Conservation (phyloP, 2,329 filamentous ascomycete species). For the Beauveria caledonica region DNA sequence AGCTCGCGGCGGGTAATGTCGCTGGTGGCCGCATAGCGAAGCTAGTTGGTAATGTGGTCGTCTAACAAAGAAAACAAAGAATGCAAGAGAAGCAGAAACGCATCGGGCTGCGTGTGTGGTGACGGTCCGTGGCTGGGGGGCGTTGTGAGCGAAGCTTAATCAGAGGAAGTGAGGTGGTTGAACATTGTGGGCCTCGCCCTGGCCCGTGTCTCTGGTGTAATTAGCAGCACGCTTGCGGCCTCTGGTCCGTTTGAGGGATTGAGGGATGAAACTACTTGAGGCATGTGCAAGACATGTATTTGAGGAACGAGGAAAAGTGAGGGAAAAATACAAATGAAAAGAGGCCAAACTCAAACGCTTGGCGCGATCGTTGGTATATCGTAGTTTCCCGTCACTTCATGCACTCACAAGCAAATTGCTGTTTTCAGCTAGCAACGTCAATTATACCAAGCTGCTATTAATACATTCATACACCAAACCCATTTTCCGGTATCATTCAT, state of each 20-base stretch:
- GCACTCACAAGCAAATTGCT: no score
- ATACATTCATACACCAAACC: neutral
- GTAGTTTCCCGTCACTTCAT: no score
- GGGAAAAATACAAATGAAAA: no score
- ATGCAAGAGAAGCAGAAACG: neutral
- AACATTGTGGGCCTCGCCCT: slow-evolving; percentile 5
- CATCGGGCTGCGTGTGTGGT: neutral
- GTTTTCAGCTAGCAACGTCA: neutral
- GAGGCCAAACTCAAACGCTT: neutral
- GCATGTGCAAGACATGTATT: neutral
- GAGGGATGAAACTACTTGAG: neutral
- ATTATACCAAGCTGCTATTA: neutral
- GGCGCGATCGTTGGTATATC: no score
- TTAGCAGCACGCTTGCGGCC: neutral
- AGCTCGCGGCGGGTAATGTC: neutral
- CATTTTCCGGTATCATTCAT: neutral
- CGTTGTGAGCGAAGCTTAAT: neutral
- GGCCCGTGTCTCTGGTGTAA: slow-evolving; percentile 1
- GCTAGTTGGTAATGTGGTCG: neutral
- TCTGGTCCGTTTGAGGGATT: neutral
- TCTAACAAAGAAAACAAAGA: neutral
- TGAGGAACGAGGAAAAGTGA: neutral
- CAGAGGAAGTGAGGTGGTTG: slow-evolving; percentile 4
- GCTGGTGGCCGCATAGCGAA: neutral
- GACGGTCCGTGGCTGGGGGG: slow-evolving; percentile 4